Base-by-base conservation (phyloP, 768 basidiomycete genomes). In the Goffeauzyma gilvescens region DNA sequence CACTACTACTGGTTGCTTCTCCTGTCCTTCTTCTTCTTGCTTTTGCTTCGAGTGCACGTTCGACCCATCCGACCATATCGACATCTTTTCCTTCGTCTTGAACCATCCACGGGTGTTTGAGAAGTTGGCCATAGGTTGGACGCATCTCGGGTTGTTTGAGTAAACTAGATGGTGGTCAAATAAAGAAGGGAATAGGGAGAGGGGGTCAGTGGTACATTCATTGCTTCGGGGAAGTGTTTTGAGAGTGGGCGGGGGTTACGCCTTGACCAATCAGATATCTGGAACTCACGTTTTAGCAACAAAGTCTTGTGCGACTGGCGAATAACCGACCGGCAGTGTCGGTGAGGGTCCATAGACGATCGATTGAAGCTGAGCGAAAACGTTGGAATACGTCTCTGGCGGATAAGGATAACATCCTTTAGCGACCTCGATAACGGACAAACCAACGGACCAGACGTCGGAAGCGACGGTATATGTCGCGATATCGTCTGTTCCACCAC, bases 301-400 rank as follows among this genome's bases (percentile, higher is more conserved):
- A 70, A 85, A 96, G 49, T 87, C 78, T 41, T 76, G 71, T 10
- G 86, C 86, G 10, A 69, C 68, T 17, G 73, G 69, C 28, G 72
- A 71, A 63, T 77, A 84, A 1, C 67, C 68, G 1, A 75, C 74
- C 0, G 89, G 89, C 24, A 98, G 66, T 26, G 75, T 75, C 4
- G 90, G 90, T 8, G 87, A 80, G 43, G 86, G 82, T 0, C 87
- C 90, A 50, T 93, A 78, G 2, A 98, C 87, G 49, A 98, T 98
- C 3, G 90, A 89, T n/a, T 79, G 83, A 30, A 81, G 67, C 59
- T 98, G 90, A 2, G 89, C 90, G 65, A 98, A 93, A 13, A 95
- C 87, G 61, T 95, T 95, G 45, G 77, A 75, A 62, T 93, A 98
- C 6, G 86, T 90, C 67, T 96, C 89, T 21, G 89, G 89, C 23